Evolutionary conservation across 441 rosid species (phyloP).

Genomic region (Oxalis stricta): DNA sequence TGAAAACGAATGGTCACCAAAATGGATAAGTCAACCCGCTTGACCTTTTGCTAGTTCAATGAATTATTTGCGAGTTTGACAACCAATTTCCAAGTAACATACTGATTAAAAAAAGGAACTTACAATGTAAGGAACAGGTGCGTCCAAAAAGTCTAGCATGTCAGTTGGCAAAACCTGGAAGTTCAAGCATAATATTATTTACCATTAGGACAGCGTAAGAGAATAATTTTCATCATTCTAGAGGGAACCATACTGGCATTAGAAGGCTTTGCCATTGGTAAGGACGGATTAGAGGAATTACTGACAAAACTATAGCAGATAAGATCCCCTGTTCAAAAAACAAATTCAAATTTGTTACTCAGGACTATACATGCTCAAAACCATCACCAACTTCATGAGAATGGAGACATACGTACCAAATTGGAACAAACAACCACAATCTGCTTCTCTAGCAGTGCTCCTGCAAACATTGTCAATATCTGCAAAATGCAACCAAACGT

Average conservation of each 20-base stretch:
- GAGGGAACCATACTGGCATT: conserved; percentile 58
- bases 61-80: too few species aligned
- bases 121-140: conserved; percentile 70
- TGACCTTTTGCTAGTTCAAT: too few species aligned
- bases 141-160: conserved; percentile 71
- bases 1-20: too few species aligned
- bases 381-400: background rate
- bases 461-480: conserved; percentile 75
- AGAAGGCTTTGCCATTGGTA: conserved; percentile 94
- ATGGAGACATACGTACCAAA: conserved; percentile 49
- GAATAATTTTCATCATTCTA: conserved; percentile 2
- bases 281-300: conserved; percentile 77
- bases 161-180: conserved; percentile 66
- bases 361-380: conserved; percentile 2
- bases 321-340: conserved; percentile 55
- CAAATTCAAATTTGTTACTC: background rate
- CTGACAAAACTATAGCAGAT: conserved; percentile 72
- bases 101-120: conserved; percentile 11
- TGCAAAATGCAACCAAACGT: conserved; percentile 24
- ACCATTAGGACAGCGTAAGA: background rate
- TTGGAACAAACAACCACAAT: conserved; percentile 80
- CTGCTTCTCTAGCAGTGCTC: conserved; percentile 87
- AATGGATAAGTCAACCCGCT: too few species aligned
- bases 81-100: too few species aligned
- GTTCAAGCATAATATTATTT: conserved; percentile 13